Evolutionary conservation across 257 asterid genomes (phyloP).

Genomic region (Solanum chiquidenum): DNA sequence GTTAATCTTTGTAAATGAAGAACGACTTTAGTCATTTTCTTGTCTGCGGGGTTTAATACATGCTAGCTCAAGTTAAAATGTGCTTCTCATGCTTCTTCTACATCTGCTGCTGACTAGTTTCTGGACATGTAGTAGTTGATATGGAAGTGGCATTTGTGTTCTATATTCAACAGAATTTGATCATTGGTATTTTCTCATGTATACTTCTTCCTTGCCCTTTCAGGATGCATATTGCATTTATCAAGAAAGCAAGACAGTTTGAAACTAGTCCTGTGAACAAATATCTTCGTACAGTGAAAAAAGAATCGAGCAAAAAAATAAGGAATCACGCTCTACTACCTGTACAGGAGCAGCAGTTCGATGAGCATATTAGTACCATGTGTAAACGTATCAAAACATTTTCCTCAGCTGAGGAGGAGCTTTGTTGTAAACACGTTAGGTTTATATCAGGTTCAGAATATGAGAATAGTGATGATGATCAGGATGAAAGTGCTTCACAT

Average conservation of each 20-base stretch:
- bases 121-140: background rate
- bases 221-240: conserved; percentile 42
- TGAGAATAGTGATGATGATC: conserved; percentile 32
- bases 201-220: conserved; percentile 4
- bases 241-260: conserved; percentile 32
- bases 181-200: background rate
- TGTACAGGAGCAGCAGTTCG: conserved; percentile 43
- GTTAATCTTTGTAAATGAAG: background rate
- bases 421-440: conserved; percentile 52
- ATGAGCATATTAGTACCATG: conserved; percentile 45
- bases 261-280: conserved; percentile 31
- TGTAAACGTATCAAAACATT: conserved; percentile 49
- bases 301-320: conserved; percentile 19
- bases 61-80: background rate
- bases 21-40: background rate
- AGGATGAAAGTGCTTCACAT: conserved; percentile 18
- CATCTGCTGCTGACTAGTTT: background rate
- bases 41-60: background rate
- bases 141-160: background rate
- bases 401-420: conserved; percentile 26
- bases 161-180: background rate
- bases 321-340: conserved; percentile 36
- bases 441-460: conserved; percentile 69
- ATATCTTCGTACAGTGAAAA: conserved; percentile 34
- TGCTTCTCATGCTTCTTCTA: background rate